Percentiles rank a stretch among this genome's conserved stretches.
These are phyloP conservation scores for Moringa oleifera DNA, from an alignment of 345 rosid genomes.

Conservation along the genomic window DNA sequence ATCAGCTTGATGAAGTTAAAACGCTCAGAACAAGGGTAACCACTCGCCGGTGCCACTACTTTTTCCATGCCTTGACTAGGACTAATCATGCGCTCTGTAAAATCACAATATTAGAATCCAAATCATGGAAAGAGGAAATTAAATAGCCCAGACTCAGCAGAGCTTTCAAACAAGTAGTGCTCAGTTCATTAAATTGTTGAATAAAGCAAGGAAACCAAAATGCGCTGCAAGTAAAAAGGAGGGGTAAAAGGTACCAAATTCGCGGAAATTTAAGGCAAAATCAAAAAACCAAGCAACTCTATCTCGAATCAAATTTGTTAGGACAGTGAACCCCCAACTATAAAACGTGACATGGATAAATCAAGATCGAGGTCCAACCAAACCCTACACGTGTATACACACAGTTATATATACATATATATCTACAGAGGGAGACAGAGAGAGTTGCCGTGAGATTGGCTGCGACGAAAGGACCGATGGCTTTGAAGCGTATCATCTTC, in stretches of 20 bases:
- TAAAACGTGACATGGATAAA: background rate
- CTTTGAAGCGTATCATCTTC: background rate
- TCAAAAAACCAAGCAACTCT: background rate
- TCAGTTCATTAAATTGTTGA: background rate
- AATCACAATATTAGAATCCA: background rate
- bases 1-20: slow-evolving; percentile 83
- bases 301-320: background rate
- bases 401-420: background rate
- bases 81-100: slow-evolving; percentile 10
- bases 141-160: background rate
- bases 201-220: background rate
- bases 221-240: too few species aligned
- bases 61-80: slow-evolving; percentile 59
- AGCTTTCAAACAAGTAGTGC: background rate
- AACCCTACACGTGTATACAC: background rate
- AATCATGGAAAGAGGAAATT: too few species aligned
- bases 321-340: background rate
- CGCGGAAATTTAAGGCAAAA: background rate
- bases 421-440: background rate
- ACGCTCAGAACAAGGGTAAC: slow-evolving; percentile 73
- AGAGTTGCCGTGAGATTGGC: slow-evolving; percentile 3
- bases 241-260: background rate
- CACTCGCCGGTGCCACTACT: slow-evolving; percentile 88
- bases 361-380: background rate
- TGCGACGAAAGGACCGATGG: background rate